Conservation (phyloP, 2,329 filamentous ascomycete species). For the Delphinella strobiligena region DNA sequence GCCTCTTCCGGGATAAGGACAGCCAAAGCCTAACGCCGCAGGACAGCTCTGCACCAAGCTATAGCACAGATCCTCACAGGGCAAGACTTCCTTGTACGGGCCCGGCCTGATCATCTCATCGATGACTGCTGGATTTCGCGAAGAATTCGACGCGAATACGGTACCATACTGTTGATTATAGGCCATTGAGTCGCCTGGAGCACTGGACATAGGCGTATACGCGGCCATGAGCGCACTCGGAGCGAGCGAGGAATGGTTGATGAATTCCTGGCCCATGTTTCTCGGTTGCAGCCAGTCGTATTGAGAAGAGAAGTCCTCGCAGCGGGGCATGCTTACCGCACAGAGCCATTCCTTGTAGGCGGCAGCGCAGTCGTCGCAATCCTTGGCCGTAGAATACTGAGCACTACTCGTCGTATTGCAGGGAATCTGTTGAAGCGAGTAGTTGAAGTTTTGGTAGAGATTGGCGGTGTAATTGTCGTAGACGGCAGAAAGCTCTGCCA, state of each 20-base stretch:
- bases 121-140: conserved; percentile 42
- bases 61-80: conserved; percentile 81
- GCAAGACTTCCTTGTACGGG: conserved; percentile 86
- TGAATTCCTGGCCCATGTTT: conserved; percentile 46
- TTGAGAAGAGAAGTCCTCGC: conserved; percentile 62
- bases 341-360: conserved; percentile 96
- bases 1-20: conserved; percentile 44
- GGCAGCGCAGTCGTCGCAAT: conserved; percentile 60
- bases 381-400: conserved; percentile 68
- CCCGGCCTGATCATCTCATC: conserved; percentile 63
- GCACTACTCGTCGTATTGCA: conserved; percentile 66
- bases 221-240: no score
- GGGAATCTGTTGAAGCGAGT: conserved; percentile 69
- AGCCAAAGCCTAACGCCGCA: conserved; percentile 59
- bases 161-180: conserved; percentile 19
- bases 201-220: conserved; percentile 22
- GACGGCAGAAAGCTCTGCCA: conserved; percentile 49
- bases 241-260: conserved; percentile 7
- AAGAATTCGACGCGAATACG: conserved; percentile 20
- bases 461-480: conserved; percentile 66
- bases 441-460: conserved; percentile 68
- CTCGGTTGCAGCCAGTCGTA: conserved; percentile 51
- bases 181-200: conserved; percentile 20
- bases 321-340: conserved; percentile 82
- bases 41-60: conserved; percentile 78